phyloP scores from a whole-genome alignment of 2,329 filamentous ascomycete genomes.

The Ophiocordyceps sinensis region DNA sequence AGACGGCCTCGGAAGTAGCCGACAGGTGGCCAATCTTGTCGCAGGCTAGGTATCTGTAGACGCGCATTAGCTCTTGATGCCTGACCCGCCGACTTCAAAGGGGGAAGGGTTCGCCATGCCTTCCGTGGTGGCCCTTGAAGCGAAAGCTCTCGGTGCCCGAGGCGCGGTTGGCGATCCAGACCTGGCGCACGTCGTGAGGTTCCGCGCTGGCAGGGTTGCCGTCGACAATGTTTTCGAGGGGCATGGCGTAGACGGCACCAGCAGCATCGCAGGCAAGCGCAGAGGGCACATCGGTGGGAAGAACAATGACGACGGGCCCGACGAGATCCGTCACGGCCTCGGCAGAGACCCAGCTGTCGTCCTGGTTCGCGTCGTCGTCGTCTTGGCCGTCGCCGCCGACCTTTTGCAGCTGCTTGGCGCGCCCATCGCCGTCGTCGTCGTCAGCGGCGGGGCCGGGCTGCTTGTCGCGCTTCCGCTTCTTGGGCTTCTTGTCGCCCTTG shows the following conservation, averaged over 20 bases:
- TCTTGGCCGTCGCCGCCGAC: background rate
- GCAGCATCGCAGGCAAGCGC: constrained; percentile 75
- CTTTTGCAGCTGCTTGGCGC: constrained; percentile 8
- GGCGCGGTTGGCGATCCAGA: constrained; percentile 81
- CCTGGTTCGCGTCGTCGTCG: constrained; percentile 29
- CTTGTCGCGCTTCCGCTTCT: constrained; percentile 68
- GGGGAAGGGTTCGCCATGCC: constrained; percentile 17
- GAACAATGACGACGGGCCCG: constrained; percentile 70
- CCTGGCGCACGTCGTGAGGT: constrained; percentile 88
- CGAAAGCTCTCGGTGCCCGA: constrained; percentile 68
- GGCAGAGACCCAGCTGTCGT: constrained; percentile 86
- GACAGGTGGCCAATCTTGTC: constrained; percentile 69
- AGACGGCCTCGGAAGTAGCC: constrained; percentile 68
- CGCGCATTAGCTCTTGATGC: background rate
- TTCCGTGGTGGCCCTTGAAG: constrained; percentile 83
- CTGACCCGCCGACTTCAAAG: no score
- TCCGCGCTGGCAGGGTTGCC: constrained; percentile 72
- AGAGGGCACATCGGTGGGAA: constrained; percentile 58
- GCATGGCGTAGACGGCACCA: constrained; percentile 71
- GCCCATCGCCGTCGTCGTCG: constrained; percentile 19
- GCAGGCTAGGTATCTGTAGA: constrained; percentile 61
- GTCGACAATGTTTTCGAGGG: constrained; percentile 79
- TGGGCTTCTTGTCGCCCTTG: constrained; percentile 93
- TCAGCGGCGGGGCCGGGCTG: constrained; percentile 27
- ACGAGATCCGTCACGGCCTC: constrained; percentile 59